Evolutionary conservation across 192 early-diverging fungal species (phyloP), one percentile per base, ranked within the genome.

Genomic region (Coemansia aciculifera): DNA sequence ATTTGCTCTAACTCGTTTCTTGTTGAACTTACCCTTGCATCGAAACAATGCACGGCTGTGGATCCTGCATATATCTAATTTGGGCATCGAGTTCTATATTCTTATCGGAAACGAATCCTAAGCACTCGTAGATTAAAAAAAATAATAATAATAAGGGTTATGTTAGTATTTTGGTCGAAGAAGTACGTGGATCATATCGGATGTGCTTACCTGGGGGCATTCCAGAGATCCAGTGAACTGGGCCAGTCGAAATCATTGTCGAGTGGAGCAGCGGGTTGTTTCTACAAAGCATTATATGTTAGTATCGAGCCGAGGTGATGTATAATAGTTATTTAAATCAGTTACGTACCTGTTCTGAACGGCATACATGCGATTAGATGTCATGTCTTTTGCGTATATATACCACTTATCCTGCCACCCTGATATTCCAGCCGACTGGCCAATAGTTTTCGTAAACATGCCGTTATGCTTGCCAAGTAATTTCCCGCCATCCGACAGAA

Each of bases 391-490:
- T 15, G 78, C 80, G 29, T 87, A 86, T 31, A 97, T 89, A 71
- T 91, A 95, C 93, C 81, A 85, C 82, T 90, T 90, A 19, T 87
- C 72, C 43, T 69, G 71, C 37, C 86, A 87, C 61, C 91, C 81
- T 34, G 81, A 57, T 23, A 95, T 88, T 1, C 85, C 77, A 0
- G 91, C 89, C 0, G 85, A 68, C 76, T 98, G 94, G 5, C 95
- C 95, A 43, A 96, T 88, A 1, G 94, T 95, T 62, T 87, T 92
- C 10, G 84, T 82, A 67, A 85, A 87, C 23, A 94, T 43, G 0
- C 93, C 94, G 3, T 76, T 67, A 63, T 94, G 92, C 15, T 29
- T 51, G 1, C 69, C 77, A 0, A 86, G 52, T 0, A 67, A 31
- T 1, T 44, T 27, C 13, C 85, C 85, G 44, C 83, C 72, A 19